phyloP scores from a whole-genome alignment of 352 stramenopile species.

The Pythium phragmiticola region DNA sequence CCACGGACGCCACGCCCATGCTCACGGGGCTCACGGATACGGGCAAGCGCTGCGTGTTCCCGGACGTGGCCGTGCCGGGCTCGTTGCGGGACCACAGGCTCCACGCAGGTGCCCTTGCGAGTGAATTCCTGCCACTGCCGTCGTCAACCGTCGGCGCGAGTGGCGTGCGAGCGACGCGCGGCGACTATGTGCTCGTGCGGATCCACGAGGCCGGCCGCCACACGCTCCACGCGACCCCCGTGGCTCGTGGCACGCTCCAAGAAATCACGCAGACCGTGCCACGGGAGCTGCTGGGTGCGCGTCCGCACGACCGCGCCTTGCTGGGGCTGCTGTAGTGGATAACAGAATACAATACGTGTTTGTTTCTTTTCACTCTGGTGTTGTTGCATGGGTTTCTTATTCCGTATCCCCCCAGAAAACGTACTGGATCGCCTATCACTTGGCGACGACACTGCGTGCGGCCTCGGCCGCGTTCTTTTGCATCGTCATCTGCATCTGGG shows the following conservation, averaged over 20 bases:
- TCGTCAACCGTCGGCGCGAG: constrained; percentile 21
- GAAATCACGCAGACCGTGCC: constrained; percentile 59
- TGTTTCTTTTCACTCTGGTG: background rate
- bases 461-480: constrained; percentile 83
- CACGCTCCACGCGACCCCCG: constrained; percentile 79
- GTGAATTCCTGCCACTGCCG: constrained; percentile 49
- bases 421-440: constrained; percentile 25
- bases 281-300: constrained; percentile 53
- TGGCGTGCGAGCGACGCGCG: constrained; percentile 47
- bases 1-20: constrained; percentile 63
- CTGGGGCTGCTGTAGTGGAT: constrained; percentile 22
- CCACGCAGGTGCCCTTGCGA: constrained; percentile 34
- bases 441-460: constrained; percentile 52
- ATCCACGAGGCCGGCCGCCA: constrained; percentile 77
- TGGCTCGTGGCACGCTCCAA: constrained; percentile 71
- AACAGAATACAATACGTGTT: background rate
- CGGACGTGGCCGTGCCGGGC: constrained; percentile 48
- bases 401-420: background rate
- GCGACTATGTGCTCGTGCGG: constrained; percentile 85
- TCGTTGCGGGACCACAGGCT: constrained; percentile 50
- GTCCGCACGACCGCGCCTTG: constrained; percentile 25
- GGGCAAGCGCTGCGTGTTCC: constrained; percentile 89
- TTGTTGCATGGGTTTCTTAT: background rate
- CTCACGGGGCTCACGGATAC: constrained; percentile 87
- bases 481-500: constrained; percentile 88